Conservation (phyloP, 2,329 filamentous ascomycete species). For the Xylariaceae sp. region DNA sequence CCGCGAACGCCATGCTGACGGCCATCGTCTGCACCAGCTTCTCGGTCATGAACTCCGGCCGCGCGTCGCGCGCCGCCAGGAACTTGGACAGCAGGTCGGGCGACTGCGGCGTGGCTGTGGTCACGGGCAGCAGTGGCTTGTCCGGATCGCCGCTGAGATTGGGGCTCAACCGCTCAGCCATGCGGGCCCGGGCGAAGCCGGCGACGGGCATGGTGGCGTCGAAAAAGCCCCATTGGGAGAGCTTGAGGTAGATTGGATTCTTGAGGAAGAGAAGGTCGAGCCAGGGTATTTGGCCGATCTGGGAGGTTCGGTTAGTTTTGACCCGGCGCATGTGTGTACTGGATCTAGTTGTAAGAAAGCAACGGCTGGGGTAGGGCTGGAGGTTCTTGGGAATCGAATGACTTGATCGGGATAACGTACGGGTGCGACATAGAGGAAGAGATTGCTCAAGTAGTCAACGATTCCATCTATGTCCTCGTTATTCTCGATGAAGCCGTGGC, state of each 20-base stretch:
- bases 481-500: conserved; percentile 70
- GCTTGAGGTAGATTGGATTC: conserved; percentile 67
- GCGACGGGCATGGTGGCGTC: conserved; percentile 70
- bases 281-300: conserved; percentile 71
- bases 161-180: conserved; percentile 57
- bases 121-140: conserved; percentile 33
- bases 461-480: conserved; percentile 74
- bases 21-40: conserved; percentile 66
- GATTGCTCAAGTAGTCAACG: conserved; percentile 56
- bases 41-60: conserved; percentile 69
- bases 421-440: conserved; percentile 69
- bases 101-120: conserved; percentile 25
- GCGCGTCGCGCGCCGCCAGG: conserved; percentile 60
- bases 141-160: conserved; percentile 27
- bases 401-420: conserved; percentile 55
- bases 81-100: conserved; percentile 69
- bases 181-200: conserved; percentile 64
- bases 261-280: conserved; percentile 68
- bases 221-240: conserved; percentile 62
- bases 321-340: conserved; percentile 1
- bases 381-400: not conserved
- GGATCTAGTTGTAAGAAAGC: too few relatives aligned
- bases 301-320: not conserved
- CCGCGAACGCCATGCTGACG: conserved; percentile 69
- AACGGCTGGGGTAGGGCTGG: too few relatives aligned